Percentiles rank a stretch among this genome's conserved stretches.
phyloP scores from a whole-genome alignment of 495 filamentous ascomycete species.

The Chaetomium cochliodes region DNA sequence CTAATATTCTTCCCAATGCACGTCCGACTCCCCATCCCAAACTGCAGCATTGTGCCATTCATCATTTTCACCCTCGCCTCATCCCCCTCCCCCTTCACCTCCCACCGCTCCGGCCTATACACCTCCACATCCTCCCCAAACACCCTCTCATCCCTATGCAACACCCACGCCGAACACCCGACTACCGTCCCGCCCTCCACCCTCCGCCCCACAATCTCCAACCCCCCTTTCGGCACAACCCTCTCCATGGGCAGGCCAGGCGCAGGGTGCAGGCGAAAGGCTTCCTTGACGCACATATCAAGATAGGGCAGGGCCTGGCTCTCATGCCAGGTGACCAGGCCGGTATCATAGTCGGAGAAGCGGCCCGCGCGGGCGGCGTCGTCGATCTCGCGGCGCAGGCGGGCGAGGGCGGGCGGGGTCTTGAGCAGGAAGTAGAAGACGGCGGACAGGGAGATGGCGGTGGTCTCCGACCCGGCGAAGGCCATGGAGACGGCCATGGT shows the following conservation, averaged over 20 bases:
- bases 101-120: constrained; percentile 62
- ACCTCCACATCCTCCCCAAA: constrained; percentile 60
- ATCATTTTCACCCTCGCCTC: constrained; percentile 53
- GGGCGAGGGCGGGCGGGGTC: constrained; percentile 46
- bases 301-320: constrained; percentile 60
- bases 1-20: constrained; percentile 73
- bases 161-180: constrained; percentile 61
- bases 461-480: constrained; percentile 62
- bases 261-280: constrained; percentile 64
- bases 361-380: constrained; percentile 45
- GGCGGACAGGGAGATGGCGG: constrained; percentile 60
- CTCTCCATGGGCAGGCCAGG: constrained; percentile 63
- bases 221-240: constrained; percentile 57
- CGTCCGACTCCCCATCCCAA: constrained; percentile 60
- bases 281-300: constrained; percentile 67
- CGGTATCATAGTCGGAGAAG: constrained; percentile 52
- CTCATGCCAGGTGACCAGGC: constrained; percentile 60
- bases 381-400: constrained; percentile 55
- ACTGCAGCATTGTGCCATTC: constrained; percentile 61
- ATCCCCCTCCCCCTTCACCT: constrained; percentile 37
- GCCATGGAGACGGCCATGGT: constrained; percentile 66
- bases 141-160: constrained; percentile 57
- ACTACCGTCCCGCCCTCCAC: constrained; percentile 64
- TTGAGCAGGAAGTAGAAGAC: constrained; percentile 67
- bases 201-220: constrained; percentile 53